phyloP scores from a whole-genome alignment of 345 rosid species.

The Arabis hirsuta region DNA sequence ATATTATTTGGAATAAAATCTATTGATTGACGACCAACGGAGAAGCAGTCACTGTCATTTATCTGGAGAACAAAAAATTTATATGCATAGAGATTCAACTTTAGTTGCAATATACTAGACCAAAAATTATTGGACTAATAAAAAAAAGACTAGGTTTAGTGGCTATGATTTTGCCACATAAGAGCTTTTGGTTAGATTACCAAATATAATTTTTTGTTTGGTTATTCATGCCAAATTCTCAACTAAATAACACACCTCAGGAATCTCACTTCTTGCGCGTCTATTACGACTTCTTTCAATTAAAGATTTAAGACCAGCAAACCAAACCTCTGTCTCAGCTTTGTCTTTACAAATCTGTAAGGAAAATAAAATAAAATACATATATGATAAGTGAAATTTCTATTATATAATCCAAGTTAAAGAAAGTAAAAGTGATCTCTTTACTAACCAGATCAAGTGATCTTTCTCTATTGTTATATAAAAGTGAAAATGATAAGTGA shows the following conservation, averaged over 20 bases:
- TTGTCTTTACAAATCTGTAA: conserved; percentile 92
- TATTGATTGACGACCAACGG: conserved; percentile 54
- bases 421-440: not conserved
- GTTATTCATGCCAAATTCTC: too few species aligned
- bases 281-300: conserved; percentile 56
- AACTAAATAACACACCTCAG: conserved; percentile 65
- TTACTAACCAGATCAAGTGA: conserved; percentile 95
- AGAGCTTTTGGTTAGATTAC: too few species aligned
- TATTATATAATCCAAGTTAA: not conserved
- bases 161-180: too few species aligned
- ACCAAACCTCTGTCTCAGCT: conserved; percentile 92
- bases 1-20: conserved; percentile 57
- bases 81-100: not conserved
- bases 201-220: too few species aligned
- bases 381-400: not conserved
- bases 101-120: not conserved
- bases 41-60: conserved; percentile 54
- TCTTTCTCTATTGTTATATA: conserved; percentile 87
- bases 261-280: conserved; percentile 65
- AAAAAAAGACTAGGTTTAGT: too few species aligned
- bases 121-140: too few species aligned
- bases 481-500: conserved; percentile 89
- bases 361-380: not conserved
- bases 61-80: conserved; percentile 47
- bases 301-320: conserved; percentile 73